A percentile compares a stretch with the other conserved stretches of the same genome.
These are phyloP conservation scores for Candolleomyces aberdarensis DNA, from an alignment of 768 basidiomycete species.

Conservation along the genomic window DNA sequence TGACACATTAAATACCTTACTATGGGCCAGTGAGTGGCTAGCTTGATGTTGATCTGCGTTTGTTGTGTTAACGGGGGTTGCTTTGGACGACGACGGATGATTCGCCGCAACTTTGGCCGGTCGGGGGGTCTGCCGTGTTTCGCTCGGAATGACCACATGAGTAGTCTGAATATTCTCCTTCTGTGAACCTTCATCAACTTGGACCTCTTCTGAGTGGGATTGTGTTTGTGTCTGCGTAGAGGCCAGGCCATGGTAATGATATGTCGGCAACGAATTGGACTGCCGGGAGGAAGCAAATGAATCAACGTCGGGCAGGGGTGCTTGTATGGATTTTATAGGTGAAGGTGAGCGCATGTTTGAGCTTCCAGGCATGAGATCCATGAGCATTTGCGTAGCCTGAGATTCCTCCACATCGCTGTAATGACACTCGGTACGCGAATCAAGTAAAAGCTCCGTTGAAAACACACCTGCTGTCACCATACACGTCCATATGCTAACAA, in stretches of 20 bases:
- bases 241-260: slow-evolving; percentile 58
- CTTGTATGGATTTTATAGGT: not conserved
- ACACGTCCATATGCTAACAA: slow-evolving; percentile 30
- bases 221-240: slow-evolving; percentile 54
- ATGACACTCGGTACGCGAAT: not conserved
- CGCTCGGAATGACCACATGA: not conserved
- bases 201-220: slow-evolving; percentile 28
- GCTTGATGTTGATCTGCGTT: not conserved
- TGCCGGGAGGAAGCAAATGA: slow-evolving; percentile 31
- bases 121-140: slow-evolving; percentile 2
- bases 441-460: not conserved
- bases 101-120: not conserved
- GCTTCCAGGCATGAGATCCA: slow-evolving; percentile 35
- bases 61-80: not conserved
- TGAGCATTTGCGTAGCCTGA: slow-evolving; percentile 54
- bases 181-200: slow-evolving; percentile 42
- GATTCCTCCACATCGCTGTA: slow-evolving; percentile 44
- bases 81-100: not conserved
- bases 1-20: slow-evolving; percentile 2
- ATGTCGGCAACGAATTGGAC: slow-evolving; percentile 38
- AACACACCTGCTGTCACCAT: slow-evolving; percentile 25
- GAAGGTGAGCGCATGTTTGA: slow-evolving; percentile 12
- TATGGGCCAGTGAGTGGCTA: slow-evolving; percentile 6
- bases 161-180: slow-evolving; percentile 44
- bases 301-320: slow-evolving; percentile 27